These are phyloP conservation scores for Aspergillus texensis DNA, from an alignment of 2,329 filamentous ascomycete species.

Conservation along the genomic window DNA sequence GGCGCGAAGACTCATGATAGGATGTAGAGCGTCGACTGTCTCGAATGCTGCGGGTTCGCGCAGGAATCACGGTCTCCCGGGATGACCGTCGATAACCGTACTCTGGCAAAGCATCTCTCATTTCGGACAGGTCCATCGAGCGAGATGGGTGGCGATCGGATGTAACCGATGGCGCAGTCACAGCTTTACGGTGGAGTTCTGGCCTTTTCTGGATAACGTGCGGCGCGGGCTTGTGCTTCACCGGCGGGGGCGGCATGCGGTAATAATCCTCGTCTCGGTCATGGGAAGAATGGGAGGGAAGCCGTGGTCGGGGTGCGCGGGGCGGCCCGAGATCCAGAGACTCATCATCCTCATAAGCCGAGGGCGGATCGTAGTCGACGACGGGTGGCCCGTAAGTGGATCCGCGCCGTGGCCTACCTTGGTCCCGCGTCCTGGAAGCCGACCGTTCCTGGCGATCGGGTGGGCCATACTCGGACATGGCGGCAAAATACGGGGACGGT, in stretches of 20 bases:
- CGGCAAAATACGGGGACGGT: slow-evolving; percentile 30
- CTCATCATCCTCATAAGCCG: slow-evolving; percentile 34
- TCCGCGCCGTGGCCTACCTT: slow-evolving; percentile 32
- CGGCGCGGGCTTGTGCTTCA: slow-evolving; percentile 30
- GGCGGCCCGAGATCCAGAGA: slow-evolving; percentile 31
- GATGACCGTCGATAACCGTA: slow-evolving; percentile 34
- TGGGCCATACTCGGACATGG: slow-evolving; percentile 29
- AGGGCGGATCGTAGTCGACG: slow-evolving; percentile 35
- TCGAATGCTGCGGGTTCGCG: slow-evolving; percentile 38
- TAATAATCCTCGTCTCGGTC: slow-evolving; percentile 46
- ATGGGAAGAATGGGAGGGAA: slow-evolving; percentile 30
- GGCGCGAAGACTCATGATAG: slow-evolving; percentile 36
- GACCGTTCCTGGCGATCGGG: slow-evolving; percentile 39
- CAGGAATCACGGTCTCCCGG: slow-evolving; percentile 34
- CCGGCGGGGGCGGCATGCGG: slow-evolving; percentile 46
- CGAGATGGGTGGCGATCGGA: slow-evolving; percentile 35
- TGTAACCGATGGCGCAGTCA: slow-evolving; percentile 31
- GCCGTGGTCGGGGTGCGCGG: slow-evolving; percentile 33
- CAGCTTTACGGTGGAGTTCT: slow-evolving; percentile 34
- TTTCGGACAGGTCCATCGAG: slow-evolving; percentile 38
- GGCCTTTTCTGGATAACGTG: slow-evolving; percentile 43
- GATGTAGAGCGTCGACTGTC: slow-evolving; percentile 29
- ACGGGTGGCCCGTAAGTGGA: slow-evolving; percentile 39
- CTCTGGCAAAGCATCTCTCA: slow-evolving; percentile 37
- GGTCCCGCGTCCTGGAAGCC: slow-evolving; percentile 38